These are phyloP conservation scores for Fraxinus americana DNA, from an alignment of 257 asterid genomes.

Conservation along the genomic window DNA sequence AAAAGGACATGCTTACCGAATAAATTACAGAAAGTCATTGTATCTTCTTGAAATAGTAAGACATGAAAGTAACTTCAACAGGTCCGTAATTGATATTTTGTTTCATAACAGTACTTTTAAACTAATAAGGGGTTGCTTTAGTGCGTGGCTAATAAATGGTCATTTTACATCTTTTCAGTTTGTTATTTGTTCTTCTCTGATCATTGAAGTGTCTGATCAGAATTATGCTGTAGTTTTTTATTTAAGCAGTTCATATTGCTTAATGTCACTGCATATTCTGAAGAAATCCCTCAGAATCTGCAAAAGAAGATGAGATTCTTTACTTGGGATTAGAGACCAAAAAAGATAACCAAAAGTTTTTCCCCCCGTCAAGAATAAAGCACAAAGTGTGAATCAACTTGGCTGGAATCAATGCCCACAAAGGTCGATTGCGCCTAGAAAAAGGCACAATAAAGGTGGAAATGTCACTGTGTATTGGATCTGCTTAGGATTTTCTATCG, in stretches of 20 bases:
- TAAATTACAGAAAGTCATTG: background rate
- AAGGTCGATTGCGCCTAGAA: constrained; percentile 44
- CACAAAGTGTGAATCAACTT: constrained; percentile 29
- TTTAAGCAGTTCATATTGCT: constrained; percentile 9
- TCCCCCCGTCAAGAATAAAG: constrained; percentile 41
- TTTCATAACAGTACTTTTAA: background rate
- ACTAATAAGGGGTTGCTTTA: background rate
- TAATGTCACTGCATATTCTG: background rate
- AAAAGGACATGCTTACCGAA: background rate
- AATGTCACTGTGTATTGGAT: constrained; percentile 1
- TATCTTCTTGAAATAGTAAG: background rate
- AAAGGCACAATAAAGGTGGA: constrained; percentile 35
- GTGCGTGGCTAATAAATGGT: background rate
- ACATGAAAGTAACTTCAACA: background rate
- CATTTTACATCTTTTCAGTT: background rate
- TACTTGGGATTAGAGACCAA: constrained; percentile 40
- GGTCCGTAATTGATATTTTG: background rate
- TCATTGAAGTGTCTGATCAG: background rate
- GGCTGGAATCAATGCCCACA: constrained; percentile 36
- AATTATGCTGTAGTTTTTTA: background rate
- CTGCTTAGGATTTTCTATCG: constrained; percentile 28
- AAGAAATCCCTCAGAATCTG: constrained; percentile 23
- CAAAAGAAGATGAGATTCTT: constrained; percentile 38
- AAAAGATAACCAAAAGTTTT: constrained; percentile 39
- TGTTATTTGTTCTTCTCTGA: background rate